Evolutionary conservation across 306 rosid genomes (phyloP).

Genomic region (Macrotyloma uniflorum): DNA sequence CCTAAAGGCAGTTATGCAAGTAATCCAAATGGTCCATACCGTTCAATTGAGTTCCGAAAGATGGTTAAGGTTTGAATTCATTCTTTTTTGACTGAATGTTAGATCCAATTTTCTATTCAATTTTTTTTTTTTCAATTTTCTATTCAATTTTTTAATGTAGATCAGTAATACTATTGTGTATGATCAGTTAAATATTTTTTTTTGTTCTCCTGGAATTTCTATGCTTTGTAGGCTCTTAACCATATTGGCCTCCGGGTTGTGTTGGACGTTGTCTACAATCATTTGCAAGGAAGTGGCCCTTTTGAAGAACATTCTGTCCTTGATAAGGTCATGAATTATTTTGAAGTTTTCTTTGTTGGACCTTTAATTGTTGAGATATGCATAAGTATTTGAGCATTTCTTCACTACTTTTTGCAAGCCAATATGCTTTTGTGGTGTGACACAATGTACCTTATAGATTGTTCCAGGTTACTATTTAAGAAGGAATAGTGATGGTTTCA

Average conservation of each 20-base stretch:
- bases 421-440: constrained; percentile 41
- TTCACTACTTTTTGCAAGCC: constrained; percentile 33
- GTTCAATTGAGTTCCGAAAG: constrained; percentile 80
- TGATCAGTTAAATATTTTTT: constrained; percentile 26
- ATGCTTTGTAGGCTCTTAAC: constrained; percentile 75
- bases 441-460: constrained; percentile 62
- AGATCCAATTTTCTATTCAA: constrained; percentile 16
- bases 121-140: not conserved
- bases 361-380: constrained; percentile 24
- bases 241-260: constrained; percentile 77
- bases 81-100: constrained; percentile 21
- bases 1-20: constrained; percentile 99
- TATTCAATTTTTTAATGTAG: constrained; percentile 19
- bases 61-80: constrained; percentile 79
- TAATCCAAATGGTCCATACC: constrained; percentile 75
- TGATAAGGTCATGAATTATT: constrained; percentile 67
- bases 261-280: constrained; percentile 93
- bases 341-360: constrained; percentile 26
- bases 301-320: constrained; percentile 80
- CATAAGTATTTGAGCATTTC: constrained; percentile 28
- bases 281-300: constrained; percentile 87
- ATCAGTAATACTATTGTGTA: not conserved
- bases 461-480: constrained; percentile 98
- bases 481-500: constrained; percentile 81
- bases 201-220: constrained; percentile 37